Percentiles rank a stretch among this genome's conserved stretches.
phyloP scores from a whole-genome alignment of 192 early-diverging fungal genomes.

The Coemansia sp. region DNA sequence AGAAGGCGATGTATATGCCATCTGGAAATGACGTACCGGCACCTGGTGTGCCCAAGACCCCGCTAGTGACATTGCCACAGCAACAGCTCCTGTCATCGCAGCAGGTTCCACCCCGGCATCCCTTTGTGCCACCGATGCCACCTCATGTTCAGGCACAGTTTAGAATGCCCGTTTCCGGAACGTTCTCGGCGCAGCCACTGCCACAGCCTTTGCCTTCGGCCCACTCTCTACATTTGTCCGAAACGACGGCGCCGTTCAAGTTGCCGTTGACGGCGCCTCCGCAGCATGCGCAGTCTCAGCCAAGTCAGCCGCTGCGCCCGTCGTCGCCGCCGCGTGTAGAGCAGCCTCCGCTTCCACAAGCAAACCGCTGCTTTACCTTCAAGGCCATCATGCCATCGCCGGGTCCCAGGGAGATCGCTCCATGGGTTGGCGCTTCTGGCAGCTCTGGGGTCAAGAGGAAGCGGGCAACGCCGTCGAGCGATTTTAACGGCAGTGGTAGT shows the following conservation, averaged over 20 bases:
- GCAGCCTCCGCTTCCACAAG: neutral
- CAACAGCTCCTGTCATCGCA: neutral
- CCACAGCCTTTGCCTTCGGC: neutral
- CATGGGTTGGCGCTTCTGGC: neutral
- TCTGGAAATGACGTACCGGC: neutral
- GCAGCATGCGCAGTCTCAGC: neutral
- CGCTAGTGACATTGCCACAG: neutral
- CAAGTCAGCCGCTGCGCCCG: neutral
- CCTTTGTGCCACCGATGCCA: neutral
- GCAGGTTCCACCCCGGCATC: neutral
- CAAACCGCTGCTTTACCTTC: neutral
- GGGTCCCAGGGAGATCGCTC: neutral
- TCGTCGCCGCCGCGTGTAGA: neutral
- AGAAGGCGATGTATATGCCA: neutral
- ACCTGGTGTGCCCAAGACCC: neutral
- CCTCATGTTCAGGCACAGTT: neutral
- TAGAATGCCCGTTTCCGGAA: neutral
- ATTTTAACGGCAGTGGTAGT: neutral
- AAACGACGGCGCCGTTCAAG: neutral
- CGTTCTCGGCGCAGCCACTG: neutral
- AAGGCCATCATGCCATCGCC: neutral
- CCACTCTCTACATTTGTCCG: neutral
- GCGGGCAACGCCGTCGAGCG: neutral
- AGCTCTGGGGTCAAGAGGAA: neutral
- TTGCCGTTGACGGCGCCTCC: neutral